These are phyloP conservation scores for Aspergillus brunneoviolaceus DNA, from an alignment of 2,329 filamentous ascomycete species.

Conservation along the genomic window DNA sequence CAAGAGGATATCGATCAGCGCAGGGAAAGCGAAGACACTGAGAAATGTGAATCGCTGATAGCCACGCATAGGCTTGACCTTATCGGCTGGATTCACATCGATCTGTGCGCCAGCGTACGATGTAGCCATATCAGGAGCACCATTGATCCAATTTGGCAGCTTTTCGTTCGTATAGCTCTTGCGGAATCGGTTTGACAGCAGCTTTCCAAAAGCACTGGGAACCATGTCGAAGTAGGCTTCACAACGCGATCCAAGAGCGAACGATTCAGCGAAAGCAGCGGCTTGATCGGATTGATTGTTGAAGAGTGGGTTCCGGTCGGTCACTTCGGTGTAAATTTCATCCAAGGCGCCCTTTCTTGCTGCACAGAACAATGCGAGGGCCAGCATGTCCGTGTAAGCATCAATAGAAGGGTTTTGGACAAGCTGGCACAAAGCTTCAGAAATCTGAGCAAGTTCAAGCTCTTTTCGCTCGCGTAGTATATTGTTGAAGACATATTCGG, in stretches of 20 bases:
- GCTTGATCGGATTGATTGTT: constrained; percentile 63
- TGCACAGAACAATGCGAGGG: constrained; percentile 58
- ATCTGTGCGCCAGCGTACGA: constrained; percentile 55
- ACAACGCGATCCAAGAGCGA: constrained; percentile 63
- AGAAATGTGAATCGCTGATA: constrained; percentile 58
- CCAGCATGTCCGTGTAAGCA: constrained; percentile 54
- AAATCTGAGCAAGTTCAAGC: constrained; percentile 39
- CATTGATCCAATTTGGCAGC: constrained; percentile 53
- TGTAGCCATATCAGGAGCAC: constrained; percentile 50
- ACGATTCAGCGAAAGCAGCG: constrained; percentile 63
- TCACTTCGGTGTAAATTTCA: constrained; percentile 63
- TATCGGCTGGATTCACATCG: constrained; percentile 52
- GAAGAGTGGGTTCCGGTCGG: constrained; percentile 62
- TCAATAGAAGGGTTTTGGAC: constrained; percentile 39
- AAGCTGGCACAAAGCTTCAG: constrained; percentile 37
- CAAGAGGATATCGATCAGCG: constrained; percentile 60
- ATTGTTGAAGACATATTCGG: constrained; percentile 30
- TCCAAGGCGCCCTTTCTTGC: constrained; percentile 58
- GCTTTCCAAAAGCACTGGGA: constrained; percentile 50
- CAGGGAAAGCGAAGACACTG: constrained; percentile 62
- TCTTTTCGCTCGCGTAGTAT: constrained; percentile 33
- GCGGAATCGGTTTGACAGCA: constrained; percentile 44
- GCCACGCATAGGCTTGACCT: constrained; percentile 44
- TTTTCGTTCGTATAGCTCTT: constrained; percentile 48
- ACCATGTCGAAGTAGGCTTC: constrained; percentile 61